Evolutionary conservation across 306 rosid genomes (phyloP).

Genomic region (Pueraria montana): DNA sequence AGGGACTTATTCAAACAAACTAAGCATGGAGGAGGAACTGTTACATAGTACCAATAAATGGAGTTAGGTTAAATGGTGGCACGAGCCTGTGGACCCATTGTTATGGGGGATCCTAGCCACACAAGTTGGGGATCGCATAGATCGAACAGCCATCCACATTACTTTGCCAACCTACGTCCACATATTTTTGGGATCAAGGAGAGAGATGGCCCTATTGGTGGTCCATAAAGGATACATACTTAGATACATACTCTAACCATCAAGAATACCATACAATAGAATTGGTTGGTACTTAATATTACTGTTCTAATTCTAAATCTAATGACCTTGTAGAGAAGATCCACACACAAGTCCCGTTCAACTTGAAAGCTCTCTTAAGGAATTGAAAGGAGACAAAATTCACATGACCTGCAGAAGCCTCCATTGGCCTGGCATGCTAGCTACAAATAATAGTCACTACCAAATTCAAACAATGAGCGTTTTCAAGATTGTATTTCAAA

Average conservation of each 20-base stretch:
- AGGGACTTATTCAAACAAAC: background rate
- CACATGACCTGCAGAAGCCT: constrained; percentile 46
- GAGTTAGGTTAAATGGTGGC: constrained; percentile 45
- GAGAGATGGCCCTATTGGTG: constrained; percentile 34
- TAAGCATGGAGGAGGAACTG: constrained; percentile 24
- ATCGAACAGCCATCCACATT: constrained; percentile 45
- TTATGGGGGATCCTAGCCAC: constrained; percentile 41
- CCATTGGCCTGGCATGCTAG: constrained; percentile 24
- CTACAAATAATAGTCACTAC: constrained; percentile 41
- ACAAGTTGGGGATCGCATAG: constrained; percentile 48
- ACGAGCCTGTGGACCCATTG: constrained; percentile 37
- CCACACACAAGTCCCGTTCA: constrained; percentile 43
- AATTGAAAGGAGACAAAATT: constrained; percentile 48
- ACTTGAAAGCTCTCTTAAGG: constrained; percentile 37
- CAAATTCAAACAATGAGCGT: constrained; percentile 33
- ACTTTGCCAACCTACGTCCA: constrained; percentile 46
- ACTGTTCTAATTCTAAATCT: constrained; percentile 40
- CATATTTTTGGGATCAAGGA: constrained; percentile 50
- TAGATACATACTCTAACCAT: constrained; percentile 36
- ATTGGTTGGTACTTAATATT: constrained; percentile 20
- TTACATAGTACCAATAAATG: constrained; percentile 40
- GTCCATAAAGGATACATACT: constrained; percentile 41
- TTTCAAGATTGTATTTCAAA: constrained; percentile 6
- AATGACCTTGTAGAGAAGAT: constrained; percentile 46
- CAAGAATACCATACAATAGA: constrained; percentile 50